Evolutionary conservation across 2,329 filamentous ascomycete genomes (phyloP).

Genomic region (Exserohilum rostratum): DNA sequence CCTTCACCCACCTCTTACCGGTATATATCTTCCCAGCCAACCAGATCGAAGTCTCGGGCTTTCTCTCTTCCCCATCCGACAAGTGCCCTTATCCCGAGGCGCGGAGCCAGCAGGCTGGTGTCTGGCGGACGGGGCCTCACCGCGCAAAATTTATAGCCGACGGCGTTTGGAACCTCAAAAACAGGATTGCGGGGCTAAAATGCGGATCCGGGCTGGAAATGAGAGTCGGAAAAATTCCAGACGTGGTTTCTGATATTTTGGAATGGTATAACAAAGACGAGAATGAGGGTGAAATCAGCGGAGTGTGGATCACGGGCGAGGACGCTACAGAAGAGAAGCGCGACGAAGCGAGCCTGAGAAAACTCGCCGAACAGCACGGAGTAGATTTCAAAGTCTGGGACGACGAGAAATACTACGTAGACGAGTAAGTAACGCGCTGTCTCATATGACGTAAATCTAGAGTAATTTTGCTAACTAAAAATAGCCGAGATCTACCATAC

Average conservation of each 20-base stretch:
- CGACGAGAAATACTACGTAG: conserved; percentile 80
- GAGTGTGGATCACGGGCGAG: conserved; percentile 76
- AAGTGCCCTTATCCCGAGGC: conserved; percentile 69
- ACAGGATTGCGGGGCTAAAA: conserved; percentile 62
- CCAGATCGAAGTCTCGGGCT: conserved; percentile 77
- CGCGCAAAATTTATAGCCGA: conserved; percentile 75
- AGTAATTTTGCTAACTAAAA: conserved; percentile 8
- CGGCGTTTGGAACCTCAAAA: conserved; percentile 74
- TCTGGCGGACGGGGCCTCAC: conserved; percentile 76
- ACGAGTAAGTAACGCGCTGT: conserved; percentile 65
- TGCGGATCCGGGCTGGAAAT: conserved; percentile 65
- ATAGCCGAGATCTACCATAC: conserved; percentile 70
- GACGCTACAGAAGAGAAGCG: conserved; percentile 71
- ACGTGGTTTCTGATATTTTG: conserved; percentile 66
- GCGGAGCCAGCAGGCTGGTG: conserved; percentile 66
- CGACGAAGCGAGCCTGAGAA: conserved; percentile 65
- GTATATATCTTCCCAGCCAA: conserved; percentile 69
- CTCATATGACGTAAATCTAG: neutral
- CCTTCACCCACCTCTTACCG: conserved; percentile 67
- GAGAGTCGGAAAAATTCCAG: conserved; percentile 65
- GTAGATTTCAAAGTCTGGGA: conserved; percentile 69
- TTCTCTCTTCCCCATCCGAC: conserved; percentile 59
- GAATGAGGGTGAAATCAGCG: conserved; percentile 58
- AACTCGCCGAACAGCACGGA: conserved; percentile 59
- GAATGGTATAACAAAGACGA: conserved; percentile 47